These are phyloP conservation scores for Monosporascus sp. DNA, from an alignment of 2,329 filamentous ascomycete genomes.

Conservation along the genomic window DNA sequence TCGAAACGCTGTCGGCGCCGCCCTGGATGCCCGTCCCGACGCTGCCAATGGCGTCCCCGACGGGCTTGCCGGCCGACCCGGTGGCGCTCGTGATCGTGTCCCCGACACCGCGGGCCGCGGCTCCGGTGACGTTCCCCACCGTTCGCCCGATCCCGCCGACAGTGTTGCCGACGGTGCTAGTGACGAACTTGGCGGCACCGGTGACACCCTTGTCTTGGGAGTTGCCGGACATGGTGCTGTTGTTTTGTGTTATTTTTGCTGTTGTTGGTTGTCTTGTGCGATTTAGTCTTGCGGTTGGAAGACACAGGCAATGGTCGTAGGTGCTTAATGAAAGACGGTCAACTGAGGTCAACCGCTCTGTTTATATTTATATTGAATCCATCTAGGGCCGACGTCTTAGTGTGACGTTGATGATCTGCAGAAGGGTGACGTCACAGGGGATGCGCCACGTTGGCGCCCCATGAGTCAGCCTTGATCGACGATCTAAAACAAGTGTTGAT, in stretches of 20 bases:
- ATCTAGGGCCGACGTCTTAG: too few species aligned
- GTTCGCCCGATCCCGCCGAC: slow-evolving; percentile 27
- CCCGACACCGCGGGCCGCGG: slow-evolving; percentile 39
- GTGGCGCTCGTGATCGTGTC: slow-evolving; percentile 41
- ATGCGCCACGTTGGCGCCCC: too few species aligned
- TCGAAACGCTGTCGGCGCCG: slow-evolving; percentile 36
- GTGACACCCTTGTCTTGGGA: slow-evolving; percentile 24
- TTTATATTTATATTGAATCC: too few species aligned
- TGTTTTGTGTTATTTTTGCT: not conserved
- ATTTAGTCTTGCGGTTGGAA: too few species aligned
- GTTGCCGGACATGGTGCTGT: slow-evolving; percentile 25
- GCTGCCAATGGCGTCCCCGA: slow-evolving; percentile 42
- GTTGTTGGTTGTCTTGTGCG: too few species aligned
- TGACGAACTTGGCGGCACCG: slow-evolving; percentile 30
- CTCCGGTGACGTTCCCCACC: slow-evolving; percentile 30
- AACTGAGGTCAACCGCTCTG: too few species aligned
- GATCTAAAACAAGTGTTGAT: too few species aligned
- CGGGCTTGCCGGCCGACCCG: slow-evolving; percentile 39
- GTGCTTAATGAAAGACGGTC: too few species aligned
- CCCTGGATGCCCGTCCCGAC: slow-evolving; percentile 39
- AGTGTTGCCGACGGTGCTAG: slow-evolving; percentile 26
- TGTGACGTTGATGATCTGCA: too few species aligned
- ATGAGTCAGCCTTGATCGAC: too few species aligned
- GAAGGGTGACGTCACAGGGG: too few species aligned
- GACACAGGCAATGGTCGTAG: too few species aligned